Base-by-base conservation (phyloP, 2,329 filamentous ascomycete species). In the Venturiaceae sp. region DNA sequence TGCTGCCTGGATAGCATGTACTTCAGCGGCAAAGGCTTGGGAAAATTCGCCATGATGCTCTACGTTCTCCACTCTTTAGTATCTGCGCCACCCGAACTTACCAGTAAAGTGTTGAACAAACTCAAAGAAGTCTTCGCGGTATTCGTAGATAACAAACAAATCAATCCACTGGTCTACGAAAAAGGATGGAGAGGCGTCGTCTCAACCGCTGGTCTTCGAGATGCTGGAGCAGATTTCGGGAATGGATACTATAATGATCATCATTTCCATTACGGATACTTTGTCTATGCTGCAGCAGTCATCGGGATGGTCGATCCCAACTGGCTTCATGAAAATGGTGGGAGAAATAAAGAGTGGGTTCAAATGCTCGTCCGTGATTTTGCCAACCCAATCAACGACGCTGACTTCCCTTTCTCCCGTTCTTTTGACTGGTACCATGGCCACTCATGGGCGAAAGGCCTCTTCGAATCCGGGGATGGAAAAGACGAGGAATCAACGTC, bases 341-440 rank as follows among this genome's bases (percentile, higher is more conserved):
- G 75, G 16, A 75, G 77, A n/a, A 95, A 96, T 71, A 84, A 83
- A 66, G 84, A 82, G 21, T 97, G 86, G 75, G 85, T 96, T 62
- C 89, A 96, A 69, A 83, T 82, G 62, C 79, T 99, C 50, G 85
- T 94, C 53, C 86, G 94, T 60, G 94, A 99, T 66, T 83, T 78
- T 53, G 86, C 91, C 46, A 96, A 96, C 71, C 85, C 91, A 0
- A 85, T 82, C 64, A 70, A 80, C 19, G 92, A 96, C 68, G 77
- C 80, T 30, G 83, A 83, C 64, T 97, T 95, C 71, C 92, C 92
- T 0, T 85, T 90, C 64, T 92, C 82, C 62, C 83, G 94, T 53
- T 83, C 79, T 58, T 97, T 96, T 67, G 94, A 97, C 73, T 96
- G 90, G 90, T 97, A 86, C 71, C 85, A 95, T 67, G 94, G 92